phyloP scores from a whole-genome alignment of 805 yeast species.

The Metschnikowia lochheadii region DNA sequence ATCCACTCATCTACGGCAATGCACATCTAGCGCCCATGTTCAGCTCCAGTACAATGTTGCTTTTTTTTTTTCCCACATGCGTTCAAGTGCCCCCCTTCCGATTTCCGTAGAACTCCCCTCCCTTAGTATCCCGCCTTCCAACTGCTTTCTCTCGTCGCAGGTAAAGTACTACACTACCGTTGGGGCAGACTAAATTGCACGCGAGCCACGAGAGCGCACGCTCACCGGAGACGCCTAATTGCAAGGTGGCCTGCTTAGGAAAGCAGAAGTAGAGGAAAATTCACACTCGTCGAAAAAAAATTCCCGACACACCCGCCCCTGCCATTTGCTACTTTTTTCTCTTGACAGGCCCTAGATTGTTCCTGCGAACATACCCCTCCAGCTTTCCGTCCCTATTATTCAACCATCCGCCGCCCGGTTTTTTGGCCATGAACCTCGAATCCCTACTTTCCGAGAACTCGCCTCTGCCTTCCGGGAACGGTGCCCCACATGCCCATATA shows the following conservation, averaged over 20 bases:
- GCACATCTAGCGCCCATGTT: neutral
- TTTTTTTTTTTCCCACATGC: neutral
- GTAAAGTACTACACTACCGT: neutral
- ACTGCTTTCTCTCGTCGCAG: neutral
- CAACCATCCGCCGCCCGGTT: constrained; percentile 1
- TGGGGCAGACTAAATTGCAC: neutral
- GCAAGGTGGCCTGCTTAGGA: constrained; percentile 12
- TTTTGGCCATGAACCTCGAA: constrained; percentile 17
- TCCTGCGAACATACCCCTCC: neutral
- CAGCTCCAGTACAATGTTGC: neutral
- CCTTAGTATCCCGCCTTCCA: neutral
- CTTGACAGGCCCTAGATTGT: constrained; percentile 2
- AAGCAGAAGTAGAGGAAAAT: constrained; percentile 13
- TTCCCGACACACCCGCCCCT: constrained; percentile 8
- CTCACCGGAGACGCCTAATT: constrained; percentile 13
- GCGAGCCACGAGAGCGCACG: constrained; percentile 15
- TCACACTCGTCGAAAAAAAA: constrained; percentile 13
- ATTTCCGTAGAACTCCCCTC: neutral
- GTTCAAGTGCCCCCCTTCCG: neutral
- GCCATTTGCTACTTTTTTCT: neutral
- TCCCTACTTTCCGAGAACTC: constrained; percentile 17
- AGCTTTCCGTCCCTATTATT: neutral
- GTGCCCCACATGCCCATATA: neutral
- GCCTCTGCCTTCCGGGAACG: constrained; percentile 9
- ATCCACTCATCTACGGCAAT: neutral